Evolutionary conservation across 2,329 filamentous ascomycete species (phyloP).

Genomic region (Sporothrix globosa): DNA sequence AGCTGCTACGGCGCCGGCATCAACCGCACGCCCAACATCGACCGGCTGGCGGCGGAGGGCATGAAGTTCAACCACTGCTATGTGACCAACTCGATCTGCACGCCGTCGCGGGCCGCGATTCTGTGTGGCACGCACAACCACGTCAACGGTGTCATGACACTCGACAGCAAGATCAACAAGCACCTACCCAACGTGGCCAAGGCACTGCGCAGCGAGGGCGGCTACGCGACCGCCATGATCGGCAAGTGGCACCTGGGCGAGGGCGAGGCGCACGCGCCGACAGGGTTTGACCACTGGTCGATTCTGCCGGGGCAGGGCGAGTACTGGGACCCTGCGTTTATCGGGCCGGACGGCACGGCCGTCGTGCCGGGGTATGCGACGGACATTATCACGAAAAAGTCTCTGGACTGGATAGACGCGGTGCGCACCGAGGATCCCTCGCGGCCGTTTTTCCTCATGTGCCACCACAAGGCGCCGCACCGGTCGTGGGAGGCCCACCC

Average conservation of each 20-base stretch:
- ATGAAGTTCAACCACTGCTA: constrained; percentile 59
- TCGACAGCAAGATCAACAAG: constrained; percentile 55
- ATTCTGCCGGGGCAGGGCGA: constrained; percentile 56
- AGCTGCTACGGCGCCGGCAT: constrained; percentile 55
- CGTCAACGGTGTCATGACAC: constrained; percentile 56
- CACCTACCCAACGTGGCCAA: constrained; percentile 57
- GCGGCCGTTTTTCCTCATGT: constrained; percentile 59
- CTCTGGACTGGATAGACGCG: not conserved
- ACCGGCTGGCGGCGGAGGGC: constrained; percentile 54
- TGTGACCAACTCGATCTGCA: constrained; percentile 58
- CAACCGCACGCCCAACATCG: constrained; percentile 56
- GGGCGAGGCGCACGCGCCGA: constrained; percentile 50
- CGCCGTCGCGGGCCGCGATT: constrained; percentile 55
- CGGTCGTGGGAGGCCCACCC: constrained; percentile 55
- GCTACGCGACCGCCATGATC: constrained; percentile 57
- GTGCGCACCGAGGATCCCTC: constrained; percentile 31
- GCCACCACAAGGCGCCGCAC: constrained; percentile 60
- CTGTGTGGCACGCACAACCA: constrained; percentile 57
- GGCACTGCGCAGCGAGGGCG: constrained; percentile 48
- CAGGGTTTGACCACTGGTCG: constrained; percentile 57
- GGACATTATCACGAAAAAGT: not conserved
- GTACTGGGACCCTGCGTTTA: constrained; percentile 41
- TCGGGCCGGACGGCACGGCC: not conserved
- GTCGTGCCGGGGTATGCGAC: not conserved
- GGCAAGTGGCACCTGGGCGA: constrained; percentile 61